These are phyloP conservation scores for Dipodascus albidus DNA, from an alignment of 805 yeast genomes.

Conservation along the genomic window DNA sequence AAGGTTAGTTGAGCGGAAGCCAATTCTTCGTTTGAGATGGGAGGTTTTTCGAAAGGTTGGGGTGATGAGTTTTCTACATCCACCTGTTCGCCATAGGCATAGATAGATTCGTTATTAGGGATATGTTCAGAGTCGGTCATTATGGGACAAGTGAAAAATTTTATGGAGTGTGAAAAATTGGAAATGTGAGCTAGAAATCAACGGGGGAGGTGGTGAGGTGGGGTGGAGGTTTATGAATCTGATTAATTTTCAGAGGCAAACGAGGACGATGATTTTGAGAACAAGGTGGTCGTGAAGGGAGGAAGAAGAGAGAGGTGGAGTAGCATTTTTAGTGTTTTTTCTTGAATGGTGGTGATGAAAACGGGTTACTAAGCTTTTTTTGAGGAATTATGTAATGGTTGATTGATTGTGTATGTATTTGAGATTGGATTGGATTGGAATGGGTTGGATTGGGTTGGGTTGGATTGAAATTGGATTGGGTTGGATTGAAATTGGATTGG, in stretches of 20 bases:
- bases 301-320: background rate
- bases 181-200: background rate
- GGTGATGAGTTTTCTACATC: no score
- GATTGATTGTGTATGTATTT: no score
- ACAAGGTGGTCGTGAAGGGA: background rate
- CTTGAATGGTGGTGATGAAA: background rate
- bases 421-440: no score
- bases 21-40: background rate
- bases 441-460: no score
- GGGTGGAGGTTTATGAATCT: no score
- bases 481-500: no score
- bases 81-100: background rate
- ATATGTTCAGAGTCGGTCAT: constrained; percentile 1
- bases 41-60: background rate
- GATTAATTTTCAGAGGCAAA: no score
- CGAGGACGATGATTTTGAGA: no score
- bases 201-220: background rate
- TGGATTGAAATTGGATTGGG: no score
- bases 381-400: no score
- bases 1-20: constrained; percentile 14
- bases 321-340: background rate
- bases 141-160: background rate
- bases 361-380: background rate
- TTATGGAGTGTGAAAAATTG: background rate
- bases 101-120: background rate